Percentiles rank a stretch among this genome's conserved stretches.
Evolutionary conservation across 1,284 basidiomycete species (phyloP).

Genomic region (Meira nashicola): DNA sequence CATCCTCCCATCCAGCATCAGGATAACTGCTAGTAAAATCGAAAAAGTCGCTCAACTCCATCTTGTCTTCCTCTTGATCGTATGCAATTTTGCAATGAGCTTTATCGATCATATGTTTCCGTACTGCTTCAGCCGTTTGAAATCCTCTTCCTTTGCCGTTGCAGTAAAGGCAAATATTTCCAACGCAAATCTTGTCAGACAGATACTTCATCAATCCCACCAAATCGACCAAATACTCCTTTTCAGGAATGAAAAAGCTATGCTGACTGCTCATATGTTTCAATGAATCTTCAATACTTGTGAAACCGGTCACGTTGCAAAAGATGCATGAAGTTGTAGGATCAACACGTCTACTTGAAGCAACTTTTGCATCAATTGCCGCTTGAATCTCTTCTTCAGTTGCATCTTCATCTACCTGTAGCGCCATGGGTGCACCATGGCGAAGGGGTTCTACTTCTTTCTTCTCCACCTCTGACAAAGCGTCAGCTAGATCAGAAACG

Average conservation of each 20-base stretch:
- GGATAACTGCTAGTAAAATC: constrained; percentile 81
- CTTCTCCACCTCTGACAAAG: neutral
- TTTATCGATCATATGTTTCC: constrained; percentile 52
- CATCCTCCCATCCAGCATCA: constrained; percentile 50
- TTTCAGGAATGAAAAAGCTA: constrained; percentile 94
- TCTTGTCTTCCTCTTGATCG: constrained; percentile 70
- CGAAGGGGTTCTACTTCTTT: neutral
- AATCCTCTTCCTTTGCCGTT: constrained; percentile 44
- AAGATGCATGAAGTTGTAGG: constrained; percentile 62
- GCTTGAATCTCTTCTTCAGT: constrained; percentile 44
- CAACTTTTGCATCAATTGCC: constrained; percentile 41
- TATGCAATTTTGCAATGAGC: constrained; percentile 92
- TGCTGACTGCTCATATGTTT: constrained; percentile 81
- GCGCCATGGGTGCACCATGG: neutral
- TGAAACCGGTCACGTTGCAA: constrained; percentile 62
- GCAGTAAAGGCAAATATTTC: constrained; percentile 89
- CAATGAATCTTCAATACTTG: constrained; percentile 66
- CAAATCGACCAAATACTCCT: constrained; percentile 80
- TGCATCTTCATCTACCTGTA: constrained; percentile 25
- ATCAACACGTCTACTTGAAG: constrained; percentile 42
- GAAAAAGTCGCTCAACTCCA: constrained; percentile 89
- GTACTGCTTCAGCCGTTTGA: constrained; percentile 36
- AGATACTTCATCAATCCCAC: constrained; percentile 78
- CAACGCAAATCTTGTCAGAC: constrained; percentile 86
- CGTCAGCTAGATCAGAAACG: neutral